These are phyloP conservation scores for Geranomyces michiganensis DNA, from an alignment of 192 early-diverging fungal species.

Conservation along the genomic window DNA sequence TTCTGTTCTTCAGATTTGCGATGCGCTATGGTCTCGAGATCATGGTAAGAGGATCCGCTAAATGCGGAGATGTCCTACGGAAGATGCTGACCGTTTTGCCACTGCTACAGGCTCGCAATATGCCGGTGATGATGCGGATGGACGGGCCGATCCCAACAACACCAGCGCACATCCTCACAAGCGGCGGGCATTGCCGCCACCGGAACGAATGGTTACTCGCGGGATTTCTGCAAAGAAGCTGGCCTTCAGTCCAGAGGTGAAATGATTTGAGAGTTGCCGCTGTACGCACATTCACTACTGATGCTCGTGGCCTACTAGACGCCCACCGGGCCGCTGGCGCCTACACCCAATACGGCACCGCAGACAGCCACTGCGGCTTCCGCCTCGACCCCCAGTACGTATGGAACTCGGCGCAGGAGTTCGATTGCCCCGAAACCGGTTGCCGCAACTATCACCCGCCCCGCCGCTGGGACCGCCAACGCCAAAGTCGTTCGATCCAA, in stretches of 20 bases:
- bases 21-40: conserved; percentile 6
- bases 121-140: neutral
- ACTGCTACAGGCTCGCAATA: conserved; percentile 1
- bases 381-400: neutral
- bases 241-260: conserved; percentile 30
- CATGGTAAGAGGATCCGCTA: neutral
- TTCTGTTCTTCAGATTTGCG: conserved; percentile 1
- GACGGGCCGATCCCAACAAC: neutral
- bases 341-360: neutral
- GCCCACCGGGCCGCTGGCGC: neutral
- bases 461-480: neutral
- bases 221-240: conserved; percentile 31
- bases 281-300: neutral
- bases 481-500: neutral
- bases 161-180: neutral
- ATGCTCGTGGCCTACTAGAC: neutral
- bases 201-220: conserved; percentile 35
- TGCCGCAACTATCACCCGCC: neutral
- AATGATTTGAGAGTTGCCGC: neutral
- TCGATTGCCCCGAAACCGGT: neutral
- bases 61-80: neutral
- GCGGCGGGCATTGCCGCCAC: conserved; percentile 22
- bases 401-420: conserved; percentile 15
- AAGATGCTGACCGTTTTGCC: neutral
- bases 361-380: neutral